phyloP scores from a whole-genome alignment of 2,329 filamentous ascomycete genomes.

The Grosmannia penicillata region DNA sequence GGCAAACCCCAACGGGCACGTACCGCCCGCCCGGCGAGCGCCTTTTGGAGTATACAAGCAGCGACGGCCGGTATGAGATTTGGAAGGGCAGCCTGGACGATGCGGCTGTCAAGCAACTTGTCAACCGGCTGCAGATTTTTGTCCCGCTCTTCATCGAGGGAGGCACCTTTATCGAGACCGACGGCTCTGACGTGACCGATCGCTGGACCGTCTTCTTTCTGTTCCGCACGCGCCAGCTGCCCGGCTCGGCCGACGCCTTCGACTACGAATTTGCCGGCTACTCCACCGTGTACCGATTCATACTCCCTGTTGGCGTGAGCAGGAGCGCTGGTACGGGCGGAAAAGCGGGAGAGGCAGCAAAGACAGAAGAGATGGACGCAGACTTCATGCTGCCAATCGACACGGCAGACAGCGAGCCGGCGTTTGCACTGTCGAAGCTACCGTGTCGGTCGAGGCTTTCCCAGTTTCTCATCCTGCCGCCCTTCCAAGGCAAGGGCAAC shows the following conservation, averaged over 20 bases:
- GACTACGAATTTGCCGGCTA: slow-evolving; percentile 81
- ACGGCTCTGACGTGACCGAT: slow-evolving; percentile 55
- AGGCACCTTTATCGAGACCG: slow-evolving; percentile 53
- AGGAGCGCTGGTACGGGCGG: slow-evolving; percentile 22
- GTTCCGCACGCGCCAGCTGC: slow-evolving; percentile 39
- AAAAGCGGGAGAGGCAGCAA: too few species aligned
- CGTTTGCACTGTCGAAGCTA: slow-evolving; percentile 37
- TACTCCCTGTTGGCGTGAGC: slow-evolving; percentile 48
- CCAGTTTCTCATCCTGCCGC: slow-evolving; percentile 82
- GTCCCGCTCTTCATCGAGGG: slow-evolving; percentile 86
- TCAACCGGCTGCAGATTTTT: slow-evolving; percentile 71
- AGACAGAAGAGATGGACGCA: not conserved
- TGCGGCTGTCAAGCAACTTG: slow-evolving; percentile 50
- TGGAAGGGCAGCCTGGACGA: slow-evolving; percentile 69
- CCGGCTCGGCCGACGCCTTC: slow-evolving; percentile 26
- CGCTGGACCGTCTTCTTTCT: slow-evolving; percentile 90
- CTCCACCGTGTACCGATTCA: slow-evolving; percentile 81
- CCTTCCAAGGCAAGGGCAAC: slow-evolving; percentile 69
- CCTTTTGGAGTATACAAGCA: slow-evolving; percentile 45
- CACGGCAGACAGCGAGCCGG: slow-evolving; percentile 4
- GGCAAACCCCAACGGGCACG: slow-evolving; percentile 21
- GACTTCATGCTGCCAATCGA: slow-evolving; percentile 26
- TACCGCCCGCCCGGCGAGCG: slow-evolving; percentile 65
- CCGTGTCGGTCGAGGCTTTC: slow-evolving; percentile 75
- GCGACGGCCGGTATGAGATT: slow-evolving; percentile 58